These are phyloP conservation scores for Penicillium sp. DNA, from an alignment of 2,329 filamentous ascomycete species.

Conservation along the genomic window DNA sequence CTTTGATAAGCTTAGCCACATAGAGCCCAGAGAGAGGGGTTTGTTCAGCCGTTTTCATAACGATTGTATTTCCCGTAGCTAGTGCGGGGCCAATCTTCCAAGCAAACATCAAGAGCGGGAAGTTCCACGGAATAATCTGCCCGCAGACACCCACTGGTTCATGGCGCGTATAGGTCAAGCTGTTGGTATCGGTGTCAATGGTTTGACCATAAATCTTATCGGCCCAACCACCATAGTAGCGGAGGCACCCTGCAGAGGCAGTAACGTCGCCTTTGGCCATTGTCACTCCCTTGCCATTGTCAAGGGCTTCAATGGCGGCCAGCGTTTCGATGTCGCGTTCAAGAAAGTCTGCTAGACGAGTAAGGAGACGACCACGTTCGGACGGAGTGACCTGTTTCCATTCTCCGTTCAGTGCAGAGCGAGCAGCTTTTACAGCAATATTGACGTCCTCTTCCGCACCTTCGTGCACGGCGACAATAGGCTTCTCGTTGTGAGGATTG, in stretches of 20 bases:
- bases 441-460: conserved; percentile 7
- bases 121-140: conserved; percentile 80
- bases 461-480: conserved; percentile 6
- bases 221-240: conserved; percentile 12
- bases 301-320: conserved; percentile 12
- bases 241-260: neutral
- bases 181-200: conserved; percentile 4
- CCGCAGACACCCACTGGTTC: conserved; percentile 80
- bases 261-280: conserved; percentile 8
- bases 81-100: conserved; percentile 78
- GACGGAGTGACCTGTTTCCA: conserved; percentile 5
- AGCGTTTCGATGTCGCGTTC: conserved; percentile 8
- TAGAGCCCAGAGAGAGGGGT: conserved; percentile 64
- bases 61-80: conserved; percentile 58
- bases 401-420: conserved; percentile 2
- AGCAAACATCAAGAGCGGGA: conserved; percentile 74
- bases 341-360: conserved; percentile 6
- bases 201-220: conserved; percentile 11
- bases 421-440: conserved; percentile 5
- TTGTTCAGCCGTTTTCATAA: conserved; percentile 65
- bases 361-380: conserved; percentile 8
- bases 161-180: conserved; percentile 7
- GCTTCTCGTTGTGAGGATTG: conserved; percentile 5
- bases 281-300: conserved; percentile 11
- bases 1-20: conserved; percentile 52